Conservation (phyloP, 2,329 filamentous ascomycete genomes). For the Claviceps maximensis region DNA sequence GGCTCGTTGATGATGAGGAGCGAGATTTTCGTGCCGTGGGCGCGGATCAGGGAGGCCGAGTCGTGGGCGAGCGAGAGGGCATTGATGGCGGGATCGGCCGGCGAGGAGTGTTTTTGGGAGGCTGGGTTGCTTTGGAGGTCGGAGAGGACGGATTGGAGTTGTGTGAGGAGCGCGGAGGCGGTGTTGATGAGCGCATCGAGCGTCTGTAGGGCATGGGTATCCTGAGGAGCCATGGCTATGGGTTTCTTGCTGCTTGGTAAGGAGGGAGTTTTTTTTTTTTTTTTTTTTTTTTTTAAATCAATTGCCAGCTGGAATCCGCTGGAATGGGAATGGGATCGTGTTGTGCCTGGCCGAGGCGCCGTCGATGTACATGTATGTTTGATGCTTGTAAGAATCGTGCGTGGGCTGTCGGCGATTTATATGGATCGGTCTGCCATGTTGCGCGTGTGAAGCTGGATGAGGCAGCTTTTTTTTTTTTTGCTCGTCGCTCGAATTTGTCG, state of each 20-base stretch:
- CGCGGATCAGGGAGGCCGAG: conserved; percentile 58
- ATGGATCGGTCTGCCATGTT: too few species aligned
- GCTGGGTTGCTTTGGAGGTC: conserved; percentile 22
- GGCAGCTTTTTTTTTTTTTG: too few species aligned
- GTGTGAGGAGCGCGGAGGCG: conserved; percentile 24
- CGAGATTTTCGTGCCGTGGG: conserved; percentile 77
- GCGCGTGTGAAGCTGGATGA: too few species aligned
- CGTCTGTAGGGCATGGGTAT: conserved; percentile 19
- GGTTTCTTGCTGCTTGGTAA: too few species aligned
- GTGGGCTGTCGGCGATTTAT: too few species aligned
- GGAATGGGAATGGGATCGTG: too few species aligned
- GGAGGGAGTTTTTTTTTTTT: too few species aligned
- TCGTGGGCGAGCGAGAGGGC: conserved; percentile 58
- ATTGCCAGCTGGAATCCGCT: too few species aligned
- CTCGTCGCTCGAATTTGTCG: background rate
- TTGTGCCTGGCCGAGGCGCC: too few species aligned
- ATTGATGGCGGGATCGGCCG: conserved; percentile 24
- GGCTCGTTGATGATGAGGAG: conserved; percentile 77
- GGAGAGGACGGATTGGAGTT: conserved; percentile 29
- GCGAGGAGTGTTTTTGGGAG: conserved; percentile 4
- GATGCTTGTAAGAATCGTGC: too few species aligned
- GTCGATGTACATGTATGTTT: too few species aligned
- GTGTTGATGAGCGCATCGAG: conserved; percentile 27
- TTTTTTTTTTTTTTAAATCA: background rate
- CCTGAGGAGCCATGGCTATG: conserved; percentile 12